Percentiles rank a stretch among this genome's conserved stretches.
phyloP scores from a whole-genome alignment of 2,329 filamentous ascomycete genomes.

The Colletotrichum sp. region DNA sequence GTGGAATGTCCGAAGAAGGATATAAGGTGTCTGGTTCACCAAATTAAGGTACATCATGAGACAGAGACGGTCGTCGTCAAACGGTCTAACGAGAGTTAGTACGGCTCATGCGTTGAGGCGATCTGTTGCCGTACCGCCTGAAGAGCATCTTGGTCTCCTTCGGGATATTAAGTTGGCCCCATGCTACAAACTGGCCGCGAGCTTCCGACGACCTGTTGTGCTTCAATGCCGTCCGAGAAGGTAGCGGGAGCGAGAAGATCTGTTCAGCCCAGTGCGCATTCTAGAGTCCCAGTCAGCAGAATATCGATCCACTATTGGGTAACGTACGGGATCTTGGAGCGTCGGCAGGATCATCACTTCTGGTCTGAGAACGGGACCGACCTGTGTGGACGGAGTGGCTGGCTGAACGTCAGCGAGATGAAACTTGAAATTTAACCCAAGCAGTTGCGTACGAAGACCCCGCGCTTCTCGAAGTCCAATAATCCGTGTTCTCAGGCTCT shows the following conservation, averaged over 20 bases:
- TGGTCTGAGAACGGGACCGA: conserved; percentile 37
- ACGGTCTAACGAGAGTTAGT: background rate
- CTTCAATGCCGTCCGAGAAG: conserved; percentile 55
- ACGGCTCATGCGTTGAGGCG: background rate
- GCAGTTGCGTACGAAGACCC: conserved; percentile 50
- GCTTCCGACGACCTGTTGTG: conserved; percentile 43
- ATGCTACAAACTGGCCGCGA: conserved; percentile 48
- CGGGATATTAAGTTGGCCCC: conserved; percentile 49
- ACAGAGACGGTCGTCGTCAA: conserved; percentile 53
- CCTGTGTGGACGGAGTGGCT: conserved; percentile 40
- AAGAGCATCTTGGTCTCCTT: conserved; percentile 57
- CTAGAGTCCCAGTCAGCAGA: conserved; percentile 33
- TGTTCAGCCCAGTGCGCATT: conserved; percentile 64
- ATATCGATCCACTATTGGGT: background rate
- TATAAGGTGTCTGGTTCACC: conserved; percentile 46
- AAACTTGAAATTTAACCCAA: background rate
- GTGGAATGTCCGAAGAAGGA: conserved; percentile 51
- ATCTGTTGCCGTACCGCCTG: conserved; percentile 47
- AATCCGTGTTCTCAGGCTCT: conserved; percentile 52
- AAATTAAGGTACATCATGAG: conserved; percentile 57
- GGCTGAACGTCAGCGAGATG: background rate
- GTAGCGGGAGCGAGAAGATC: conserved; percentile 61
- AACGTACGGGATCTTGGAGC: conserved; percentile 26
- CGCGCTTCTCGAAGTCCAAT: conserved; percentile 57
- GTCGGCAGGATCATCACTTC: conserved; percentile 30